Evolutionary conservation across 352 stramenopile species (phyloP), one percentile per base, ranked within the genome.

Genomic region (Globisporangium irregulare): DNA sequence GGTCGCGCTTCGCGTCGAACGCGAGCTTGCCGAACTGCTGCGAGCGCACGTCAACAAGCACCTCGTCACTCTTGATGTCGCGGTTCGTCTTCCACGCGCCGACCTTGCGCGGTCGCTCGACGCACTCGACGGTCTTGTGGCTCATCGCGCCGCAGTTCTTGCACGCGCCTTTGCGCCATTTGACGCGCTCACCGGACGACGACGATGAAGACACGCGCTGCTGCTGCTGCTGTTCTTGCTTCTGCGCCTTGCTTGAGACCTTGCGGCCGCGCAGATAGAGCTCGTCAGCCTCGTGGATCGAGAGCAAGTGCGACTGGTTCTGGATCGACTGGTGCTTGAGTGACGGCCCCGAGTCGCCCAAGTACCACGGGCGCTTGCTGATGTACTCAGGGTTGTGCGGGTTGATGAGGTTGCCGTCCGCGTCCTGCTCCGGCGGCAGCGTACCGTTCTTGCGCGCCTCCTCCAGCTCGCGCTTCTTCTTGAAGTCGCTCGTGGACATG

Each of bases 321-420:
- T 98, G 80, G 59, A 93, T 70, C 60, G 87, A 93, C 81, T 99
- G 96, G 77, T 99, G 96, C 68, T 98, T 97, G 59, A 99, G 83
- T 48, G 94, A 98, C 29, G 95, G 92, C 36, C 94, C 94, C 57
- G 82, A 91, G 72, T 98, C 85, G 64, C 94, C 97, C 56, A 99
- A 80, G 81, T 99, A 99, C 98, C 98, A 99, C 59, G 98, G 98
- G 70, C 95, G 88, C 80, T 99, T 99, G 56, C 92, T 98, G 74
- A 99, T 99, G 82, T 98, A 99, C 80, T 99, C 97, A 53, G 98
- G 98, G 77, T 99, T 99, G 87, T 99, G 97, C 50, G 97, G 97
- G 80, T 99, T 99, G 76, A 99, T 99, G 72, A 99, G 98, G 67
- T 97, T 96, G 24, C 96, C 96, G 25, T 97, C 88, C 22, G 88